Evolutionary conservation across 164 flowering plant genomes (phyloP), one percentile per base, ranked within the genome.

Genomic region (Chloranthus sessilifolius): DNA sequence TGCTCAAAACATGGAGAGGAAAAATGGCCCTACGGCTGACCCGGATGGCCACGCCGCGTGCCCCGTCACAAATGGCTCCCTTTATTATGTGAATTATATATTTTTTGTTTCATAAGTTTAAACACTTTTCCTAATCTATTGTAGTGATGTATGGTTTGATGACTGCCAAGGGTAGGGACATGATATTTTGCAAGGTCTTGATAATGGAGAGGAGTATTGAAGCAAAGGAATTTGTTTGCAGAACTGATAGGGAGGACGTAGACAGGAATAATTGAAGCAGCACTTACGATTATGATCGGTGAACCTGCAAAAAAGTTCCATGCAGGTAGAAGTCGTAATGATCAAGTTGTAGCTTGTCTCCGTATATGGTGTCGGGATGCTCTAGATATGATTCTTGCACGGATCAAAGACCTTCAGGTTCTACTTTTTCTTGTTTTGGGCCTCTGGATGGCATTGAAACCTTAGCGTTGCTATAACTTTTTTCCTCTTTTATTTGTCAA

Each of bases 221-320:
- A 53, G 72, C 58, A 6, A 96, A 94, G 14, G 74, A 87, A 56
- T 94, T 94, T 61, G 64, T 53, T 7, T 94, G 99, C 97, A 80
- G 96, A 62, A 66, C 82, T 15, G 99, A 94, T 34, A 74, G 99
- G 55, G 99, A 94, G 66, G 99, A 94, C 63, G 97, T 94, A 58
- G 97, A 94, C 64, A 94, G 89, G 99, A 94, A 94, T 72, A n/a
- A 94, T 94, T 55, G 99, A 94, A 74, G 99, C 96, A 16, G 85
- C 96, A 2, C 90, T 94, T 21, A 87, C 91, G 20, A 97, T 87
- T 58, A 25, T 89, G 71, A 81, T 87, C 53, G 99, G 99, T 5
- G 99, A 94, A 45, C 96, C 99, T 47, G 99, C 99, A 2, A 94
- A 89, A 73, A 94, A 90, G 75, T 87, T 90, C 9, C 99, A 94